Evolutionary conservation across 345 rosid genomes (phyloP).

Genomic region (Litchi chinensis): DNA sequence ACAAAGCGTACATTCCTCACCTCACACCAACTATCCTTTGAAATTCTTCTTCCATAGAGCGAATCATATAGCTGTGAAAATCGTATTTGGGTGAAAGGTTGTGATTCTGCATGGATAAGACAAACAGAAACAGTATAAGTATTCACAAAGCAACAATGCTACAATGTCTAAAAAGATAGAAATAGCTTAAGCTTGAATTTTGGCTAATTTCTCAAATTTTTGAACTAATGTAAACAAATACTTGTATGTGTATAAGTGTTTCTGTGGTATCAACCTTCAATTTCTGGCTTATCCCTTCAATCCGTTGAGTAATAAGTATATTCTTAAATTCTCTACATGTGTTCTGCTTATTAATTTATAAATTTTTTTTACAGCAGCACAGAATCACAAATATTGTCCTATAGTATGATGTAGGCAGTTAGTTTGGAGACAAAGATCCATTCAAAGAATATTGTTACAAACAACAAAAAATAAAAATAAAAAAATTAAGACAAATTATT

Average conservation of each 20-base stretch:
- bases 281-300: not conserved
- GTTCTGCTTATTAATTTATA: not conserved
- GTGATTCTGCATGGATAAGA: conserved; percentile 70
- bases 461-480: not conserved
- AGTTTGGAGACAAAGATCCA: not conserved
- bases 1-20: conserved; percentile 38
- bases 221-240: not conserved
- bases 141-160: conserved; percentile 6
- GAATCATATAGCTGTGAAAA: conserved; percentile 95
- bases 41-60: conserved; percentile 99
- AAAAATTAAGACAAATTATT: not conserved
- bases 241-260: not conserved
- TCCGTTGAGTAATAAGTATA: not conserved
- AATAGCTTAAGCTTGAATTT: not conserved
- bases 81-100: conserved; percentile 67
- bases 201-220: not conserved
- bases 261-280: not conserved
- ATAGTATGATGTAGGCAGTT: not conserved
- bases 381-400: not conserved
- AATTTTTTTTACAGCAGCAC: not conserved
- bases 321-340: not conserved
- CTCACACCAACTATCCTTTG: conserved; percentile 93
- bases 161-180: not conserved
- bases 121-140: conserved; percentile 20
- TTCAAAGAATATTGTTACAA: not conserved